Percentiles rank a stretch among this genome's conserved stretches.
These are phyloP conservation scores for Sungouiella thailandica DNA, from an alignment of 805 yeast genomes.

Conservation along the genomic window DNA sequence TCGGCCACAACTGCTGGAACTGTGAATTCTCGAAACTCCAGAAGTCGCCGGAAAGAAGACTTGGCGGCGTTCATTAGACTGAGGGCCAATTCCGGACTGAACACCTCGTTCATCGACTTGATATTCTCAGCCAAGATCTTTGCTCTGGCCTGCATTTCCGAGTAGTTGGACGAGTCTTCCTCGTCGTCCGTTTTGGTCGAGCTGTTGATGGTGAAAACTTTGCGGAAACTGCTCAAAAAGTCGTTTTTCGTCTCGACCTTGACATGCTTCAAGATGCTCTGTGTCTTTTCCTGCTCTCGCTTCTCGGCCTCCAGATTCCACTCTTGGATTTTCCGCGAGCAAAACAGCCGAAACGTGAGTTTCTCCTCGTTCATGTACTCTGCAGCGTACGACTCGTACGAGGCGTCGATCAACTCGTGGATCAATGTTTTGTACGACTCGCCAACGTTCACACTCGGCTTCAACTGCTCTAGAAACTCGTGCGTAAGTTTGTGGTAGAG, in stretches of 20 bases:
- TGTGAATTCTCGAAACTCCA: slow-evolving; percentile 27
- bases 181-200: background rate
- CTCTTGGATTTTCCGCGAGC: slow-evolving; percentile 21
- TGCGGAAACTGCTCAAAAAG: slow-evolving; percentile 58
- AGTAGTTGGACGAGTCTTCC: slow-evolving; percentile 28
- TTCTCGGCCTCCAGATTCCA: slow-evolving; percentile 36
- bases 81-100: slow-evolving; percentile 77
- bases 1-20: slow-evolving; percentile 30
- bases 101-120: slow-evolving; percentile 67
- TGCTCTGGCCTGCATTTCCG: slow-evolving; percentile 75
- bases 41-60: slow-evolving; percentile 53
- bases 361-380: slow-evolving; percentile 38
- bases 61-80: slow-evolving; percentile 66
- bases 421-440: slow-evolving; percentile 27
- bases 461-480: slow-evolving; percentile 22
- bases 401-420: slow-evolving; percentile 36
- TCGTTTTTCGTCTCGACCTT: slow-evolving; percentile 49
- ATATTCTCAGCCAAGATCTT: slow-evolving; percentile 73
- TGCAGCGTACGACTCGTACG: slow-evolving; percentile 35
- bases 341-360: slow-evolving; percentile 19
- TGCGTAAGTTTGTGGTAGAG: slow-evolving; percentile 27
- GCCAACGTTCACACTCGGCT: slow-evolving; percentile 33
- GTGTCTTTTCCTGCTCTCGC: slow-evolving; percentile 45
- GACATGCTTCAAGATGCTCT: slow-evolving; percentile 45
- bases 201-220: slow-evolving; percentile 42